These are phyloP conservation scores for Haplosporangium gracile DNA, from an alignment of 192 early-diverging fungal genomes.

Conservation along the genomic window DNA sequence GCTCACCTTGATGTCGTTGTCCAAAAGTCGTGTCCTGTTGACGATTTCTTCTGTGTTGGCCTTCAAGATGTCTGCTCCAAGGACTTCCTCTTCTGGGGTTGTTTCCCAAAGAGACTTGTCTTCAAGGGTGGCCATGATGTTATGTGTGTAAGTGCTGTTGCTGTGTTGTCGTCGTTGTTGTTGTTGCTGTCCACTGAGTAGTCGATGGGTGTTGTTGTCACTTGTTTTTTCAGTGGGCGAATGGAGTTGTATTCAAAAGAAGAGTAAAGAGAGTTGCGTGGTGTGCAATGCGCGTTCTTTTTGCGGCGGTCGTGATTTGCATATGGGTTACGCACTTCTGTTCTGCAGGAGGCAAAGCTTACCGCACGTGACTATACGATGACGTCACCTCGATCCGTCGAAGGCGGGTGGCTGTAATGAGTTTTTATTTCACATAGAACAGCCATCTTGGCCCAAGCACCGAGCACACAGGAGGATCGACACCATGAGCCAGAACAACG, in stretches of 20 bases:
- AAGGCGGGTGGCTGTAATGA: neutral
- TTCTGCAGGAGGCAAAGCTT: neutral
- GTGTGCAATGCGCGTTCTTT: neutral
- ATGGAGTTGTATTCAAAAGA: neutral
- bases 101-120: conserved; percentile 76
- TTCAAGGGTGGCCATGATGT: conserved; percentile 78
- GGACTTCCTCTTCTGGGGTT: conserved; percentile 72
- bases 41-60: conserved; percentile 91
- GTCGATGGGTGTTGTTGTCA: neutral
- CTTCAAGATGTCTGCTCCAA: conserved; percentile 92
- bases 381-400: neutral
- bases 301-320: neutral
- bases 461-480: neutral
- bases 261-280: neutral
- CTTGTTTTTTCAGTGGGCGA: neutral
- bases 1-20: conserved; percentile 95
- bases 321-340: conserved; percentile 8
- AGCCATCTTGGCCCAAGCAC: no score
- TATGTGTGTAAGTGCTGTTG: neutral
- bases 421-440: no score
- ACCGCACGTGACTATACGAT: neutral
- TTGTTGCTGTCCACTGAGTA: neutral
- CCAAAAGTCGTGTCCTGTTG: conserved; percentile 92
- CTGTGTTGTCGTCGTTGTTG: neutral
- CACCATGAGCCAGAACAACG: conserved; percentile 5